phyloP scores from a whole-genome alignment of 139 green algal species.

The Zygnema cylindricum region DNA sequence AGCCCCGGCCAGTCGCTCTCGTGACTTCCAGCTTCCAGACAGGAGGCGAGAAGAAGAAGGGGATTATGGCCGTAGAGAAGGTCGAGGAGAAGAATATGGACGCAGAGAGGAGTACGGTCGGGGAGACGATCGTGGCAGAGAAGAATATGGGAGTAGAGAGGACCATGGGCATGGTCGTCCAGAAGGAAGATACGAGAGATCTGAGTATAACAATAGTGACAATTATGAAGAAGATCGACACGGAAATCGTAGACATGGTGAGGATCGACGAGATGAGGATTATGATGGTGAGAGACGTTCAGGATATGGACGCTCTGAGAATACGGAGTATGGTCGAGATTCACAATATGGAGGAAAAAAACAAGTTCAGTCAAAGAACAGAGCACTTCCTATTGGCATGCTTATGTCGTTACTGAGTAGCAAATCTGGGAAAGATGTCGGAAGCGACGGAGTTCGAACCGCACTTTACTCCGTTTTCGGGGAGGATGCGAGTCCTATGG shows the following conservation, averaged over 20 bases:
- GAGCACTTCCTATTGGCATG: background rate
- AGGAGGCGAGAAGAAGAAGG: background rate
- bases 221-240: too few relatives aligned
- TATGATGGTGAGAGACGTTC: background rate
- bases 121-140: background rate
- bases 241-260: background rate
- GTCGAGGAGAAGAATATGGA: background rate
- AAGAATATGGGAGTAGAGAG: background rate
- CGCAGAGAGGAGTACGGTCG: background rate
- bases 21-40: background rate
- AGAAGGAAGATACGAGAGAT: background rate
- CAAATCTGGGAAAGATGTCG: slow-evolving; percentile 17
- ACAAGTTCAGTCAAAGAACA: background rate
- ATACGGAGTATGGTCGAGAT: slow-evolving; percentile 20
- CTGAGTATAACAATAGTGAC: slow-evolving; percentile 1
- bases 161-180: background rate
- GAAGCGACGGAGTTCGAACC: background rate
- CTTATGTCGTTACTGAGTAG: slow-evolving; percentile 16
- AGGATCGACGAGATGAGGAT: background rate
- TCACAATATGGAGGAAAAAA: background rate
- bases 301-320: background rate
- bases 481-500: slow-evolving; percentile 26
- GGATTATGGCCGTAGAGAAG: background rate
- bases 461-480: slow-evolving; percentile 24
- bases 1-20: background rate